Evolutionary conservation across 2,329 filamentous ascomycete species (phyloP).

Genomic region (Camillea tinctor): DNA sequence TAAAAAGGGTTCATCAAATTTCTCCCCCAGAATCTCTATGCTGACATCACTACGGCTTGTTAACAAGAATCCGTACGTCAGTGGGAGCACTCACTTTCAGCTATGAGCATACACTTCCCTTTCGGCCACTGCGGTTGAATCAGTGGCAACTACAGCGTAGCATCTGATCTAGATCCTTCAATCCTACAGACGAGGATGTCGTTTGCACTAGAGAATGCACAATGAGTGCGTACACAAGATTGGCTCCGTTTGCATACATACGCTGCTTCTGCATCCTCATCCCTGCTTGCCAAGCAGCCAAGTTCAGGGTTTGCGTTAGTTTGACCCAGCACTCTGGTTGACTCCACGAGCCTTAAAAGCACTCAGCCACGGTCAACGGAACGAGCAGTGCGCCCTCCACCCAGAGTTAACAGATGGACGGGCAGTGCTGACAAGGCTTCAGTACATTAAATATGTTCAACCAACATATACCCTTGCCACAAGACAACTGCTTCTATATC

Average conservation of each 20-base stretch:
- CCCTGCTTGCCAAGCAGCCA: constrained; percentile 5
- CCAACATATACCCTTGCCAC: not conserved
- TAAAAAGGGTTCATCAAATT: too few species aligned
- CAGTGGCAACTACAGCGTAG: not conserved
- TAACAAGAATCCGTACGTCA: not conserved
- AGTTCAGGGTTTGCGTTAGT: constrained; percentile 6
- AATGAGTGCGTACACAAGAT: not conserved
- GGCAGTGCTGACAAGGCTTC: not conserved
- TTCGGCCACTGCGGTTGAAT: too few species aligned
- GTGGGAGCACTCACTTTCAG: too few species aligned
- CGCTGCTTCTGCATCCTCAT: not conserved
- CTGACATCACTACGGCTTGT: too few species aligned
- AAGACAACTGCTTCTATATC: not conserved
- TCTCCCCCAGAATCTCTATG: too few species aligned
- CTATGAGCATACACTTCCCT: too few species aligned
- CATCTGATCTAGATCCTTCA: not conserved
- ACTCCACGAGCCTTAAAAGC: not conserved
- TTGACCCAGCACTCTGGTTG: constrained; percentile 9
- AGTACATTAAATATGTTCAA: not conserved
- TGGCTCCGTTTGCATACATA: not conserved
- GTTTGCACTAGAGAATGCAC: not conserved
- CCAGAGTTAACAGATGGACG: not conserved
- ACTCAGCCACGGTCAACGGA: not conserved
- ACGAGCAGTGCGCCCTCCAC: not conserved
- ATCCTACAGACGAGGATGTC: not conserved